These are phyloP conservation scores for Claviceps sp. DNA, from an alignment of 2,329 filamentous ascomycete genomes.

Conservation along the genomic window DNA sequence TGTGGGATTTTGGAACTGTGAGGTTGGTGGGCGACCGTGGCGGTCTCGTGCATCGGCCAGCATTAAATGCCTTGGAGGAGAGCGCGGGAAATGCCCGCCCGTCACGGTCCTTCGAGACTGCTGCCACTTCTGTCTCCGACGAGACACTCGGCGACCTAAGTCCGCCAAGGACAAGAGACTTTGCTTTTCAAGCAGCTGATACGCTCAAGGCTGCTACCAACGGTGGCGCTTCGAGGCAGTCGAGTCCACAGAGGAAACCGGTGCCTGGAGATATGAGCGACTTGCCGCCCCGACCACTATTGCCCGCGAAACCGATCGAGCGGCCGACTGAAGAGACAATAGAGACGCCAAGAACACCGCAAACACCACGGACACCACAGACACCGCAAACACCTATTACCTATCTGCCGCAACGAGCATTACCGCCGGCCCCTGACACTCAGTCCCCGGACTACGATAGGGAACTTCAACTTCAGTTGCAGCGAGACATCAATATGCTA, in stretches of 20 bases:
- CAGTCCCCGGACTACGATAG: conserved; percentile 48
- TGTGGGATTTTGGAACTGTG: conserved; percentile 98
- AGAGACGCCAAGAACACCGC: conserved; percentile 39
- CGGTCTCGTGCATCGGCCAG: conserved; percentile 39
- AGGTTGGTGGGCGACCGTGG: conserved; percentile 60
- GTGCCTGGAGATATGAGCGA: conserved; percentile 22
- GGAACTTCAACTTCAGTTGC: conserved; percentile 48
- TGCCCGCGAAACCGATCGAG: conserved; percentile 33
- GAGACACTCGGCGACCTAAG: conserved; percentile 37
- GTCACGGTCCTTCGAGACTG: conserved; percentile 32
- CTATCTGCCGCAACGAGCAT: conserved; percentile 25
- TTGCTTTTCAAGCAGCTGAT: conserved; percentile 31
- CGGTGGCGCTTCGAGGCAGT: conserved; percentile 37
- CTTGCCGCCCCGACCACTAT: conserved; percentile 46
- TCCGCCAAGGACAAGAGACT: conserved; percentile 38
- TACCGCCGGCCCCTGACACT: conserved; percentile 31
- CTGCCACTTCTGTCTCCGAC: conserved; percentile 31
- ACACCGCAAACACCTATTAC: conserved; percentile 38
- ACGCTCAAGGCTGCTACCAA: conserved; percentile 39
- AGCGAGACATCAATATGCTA: conserved; percentile 45
- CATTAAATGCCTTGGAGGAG: conserved; percentile 62
- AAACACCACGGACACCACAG: conserved; percentile 16
- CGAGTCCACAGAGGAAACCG: conserved; percentile 47
- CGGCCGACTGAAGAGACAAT: conserved; percentile 17
- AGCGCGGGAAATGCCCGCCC: conserved; percentile 65